Percentiles rank a stretch among this genome's conserved stretches.
phyloP scores from a whole-genome alignment of 352 stramenopile species.

The Globisporangium polare region DNA sequence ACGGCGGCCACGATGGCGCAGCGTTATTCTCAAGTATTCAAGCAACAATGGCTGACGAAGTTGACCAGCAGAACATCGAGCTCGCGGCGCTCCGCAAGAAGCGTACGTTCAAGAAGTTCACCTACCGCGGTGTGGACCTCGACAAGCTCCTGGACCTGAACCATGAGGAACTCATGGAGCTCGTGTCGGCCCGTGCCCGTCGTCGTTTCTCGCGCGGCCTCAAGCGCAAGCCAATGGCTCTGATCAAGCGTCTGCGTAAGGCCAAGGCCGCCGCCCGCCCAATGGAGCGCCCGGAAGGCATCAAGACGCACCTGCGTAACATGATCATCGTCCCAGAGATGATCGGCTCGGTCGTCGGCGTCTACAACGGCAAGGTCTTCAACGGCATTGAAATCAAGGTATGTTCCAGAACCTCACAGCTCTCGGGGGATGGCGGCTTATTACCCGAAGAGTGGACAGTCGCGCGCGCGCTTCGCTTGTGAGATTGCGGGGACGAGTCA shows the following conservation, averaged over 20 bases:
- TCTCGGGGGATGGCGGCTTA: conserved; percentile 81
- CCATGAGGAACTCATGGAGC: conserved; percentile 99
- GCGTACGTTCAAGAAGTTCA: conserved; percentile 99
- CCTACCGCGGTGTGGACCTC: conserved; percentile 98
- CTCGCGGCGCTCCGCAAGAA: conserved; percentile 98
- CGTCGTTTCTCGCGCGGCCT: conserved; percentile 98
- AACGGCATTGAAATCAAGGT: conserved; percentile 99
- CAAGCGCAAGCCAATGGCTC: conserved; percentile 99
- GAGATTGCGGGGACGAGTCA: neutral
- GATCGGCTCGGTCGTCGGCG: conserved; percentile 99
- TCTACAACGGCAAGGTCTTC: conserved; percentile 99
- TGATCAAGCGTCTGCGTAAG: conserved; percentile 99
- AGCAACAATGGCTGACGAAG: conserved; percentile 38
- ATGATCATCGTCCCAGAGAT: conserved; percentile 99
- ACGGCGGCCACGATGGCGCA: neutral
- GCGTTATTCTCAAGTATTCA: conserved; percentile 19
- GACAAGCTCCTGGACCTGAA: conserved; percentile 99
- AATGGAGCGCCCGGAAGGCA: conserved; percentile 97
- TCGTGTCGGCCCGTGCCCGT: conserved; percentile 94
- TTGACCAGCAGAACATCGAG: conserved; percentile 73
- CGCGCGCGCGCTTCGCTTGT: neutral
- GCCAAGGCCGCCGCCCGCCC: conserved; percentile 97
- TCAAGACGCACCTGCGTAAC: conserved; percentile 99
- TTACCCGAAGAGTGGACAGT: conserved; percentile 62
- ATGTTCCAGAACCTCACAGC: conserved; percentile 83